Conservation (phyloP, 805 yeast genomes). For the Starmerella etchellsii region DNA sequence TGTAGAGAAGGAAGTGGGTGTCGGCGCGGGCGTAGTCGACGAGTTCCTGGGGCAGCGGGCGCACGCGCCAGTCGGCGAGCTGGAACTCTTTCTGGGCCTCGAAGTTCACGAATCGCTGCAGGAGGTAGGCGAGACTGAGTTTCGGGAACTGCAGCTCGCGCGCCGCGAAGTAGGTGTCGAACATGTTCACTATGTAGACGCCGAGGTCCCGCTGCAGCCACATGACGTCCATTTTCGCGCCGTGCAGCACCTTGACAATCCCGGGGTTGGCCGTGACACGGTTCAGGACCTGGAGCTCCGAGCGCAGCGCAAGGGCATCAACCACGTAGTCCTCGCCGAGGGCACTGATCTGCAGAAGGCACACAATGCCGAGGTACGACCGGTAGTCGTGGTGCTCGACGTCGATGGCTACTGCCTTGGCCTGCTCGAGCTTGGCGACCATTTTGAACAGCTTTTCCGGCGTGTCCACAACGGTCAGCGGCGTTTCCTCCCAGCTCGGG, state of each 20-base stretch:
- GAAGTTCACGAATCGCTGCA: slow-evolving; percentile 70
- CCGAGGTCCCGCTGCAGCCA: slow-evolving; percentile 97
- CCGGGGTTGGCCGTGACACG: slow-evolving; percentile 66
- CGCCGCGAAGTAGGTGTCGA: slow-evolving; percentile 89
- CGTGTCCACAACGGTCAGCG: slow-evolving; percentile 53
- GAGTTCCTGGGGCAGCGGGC: slow-evolving; percentile 73
- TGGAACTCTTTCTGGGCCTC: slow-evolving; percentile 89
- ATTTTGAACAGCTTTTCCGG: slow-evolving; percentile 39
- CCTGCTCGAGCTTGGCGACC: slow-evolving; percentile 39
- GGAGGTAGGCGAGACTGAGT: slow-evolving; percentile 69
- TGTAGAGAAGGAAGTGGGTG: slow-evolving; percentile 77
- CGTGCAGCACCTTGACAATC: slow-evolving; percentile 82
- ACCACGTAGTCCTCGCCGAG: slow-evolving; percentile 72
- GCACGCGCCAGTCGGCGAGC: slow-evolving; percentile 87
- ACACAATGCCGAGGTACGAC: slow-evolving; percentile 79
- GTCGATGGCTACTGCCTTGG: slow-evolving; percentile 74
- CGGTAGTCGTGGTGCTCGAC: slow-evolving; percentile 91
- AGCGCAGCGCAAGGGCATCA: slow-evolving; percentile 71
- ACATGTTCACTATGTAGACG: slow-evolving; percentile 70
- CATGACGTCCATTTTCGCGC: slow-evolving; percentile 90
- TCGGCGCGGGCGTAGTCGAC: slow-evolving; percentile 82
- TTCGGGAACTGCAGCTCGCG: slow-evolving; percentile 65
- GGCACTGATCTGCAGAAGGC: slow-evolving; percentile 83
- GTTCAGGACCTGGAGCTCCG: slow-evolving; percentile 55
- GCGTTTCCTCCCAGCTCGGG: slow-evolving; percentile 30